Evolutionary conservation across 2,329 filamentous ascomycete genomes (phyloP).

Genomic region (Taxawa tesnikishii): DNA sequence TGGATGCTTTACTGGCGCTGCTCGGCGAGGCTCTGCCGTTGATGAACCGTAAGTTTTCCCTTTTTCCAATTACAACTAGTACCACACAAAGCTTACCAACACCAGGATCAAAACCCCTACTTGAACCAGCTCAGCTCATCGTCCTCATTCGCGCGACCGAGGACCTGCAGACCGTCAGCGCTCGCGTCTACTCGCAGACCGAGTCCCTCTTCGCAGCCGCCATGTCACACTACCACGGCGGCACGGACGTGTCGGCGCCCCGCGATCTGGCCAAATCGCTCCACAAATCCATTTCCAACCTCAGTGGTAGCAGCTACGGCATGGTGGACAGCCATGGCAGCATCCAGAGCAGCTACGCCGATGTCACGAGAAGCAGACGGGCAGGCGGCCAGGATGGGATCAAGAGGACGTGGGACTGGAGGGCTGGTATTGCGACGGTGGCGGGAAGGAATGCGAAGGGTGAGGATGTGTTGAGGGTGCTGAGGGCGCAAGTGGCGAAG

Average conservation of each 20-base stretch:
- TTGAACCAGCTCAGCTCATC: constrained; percentile 62
- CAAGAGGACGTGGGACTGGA: constrained; percentile 57
- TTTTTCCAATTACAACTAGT: constrained; percentile 11
- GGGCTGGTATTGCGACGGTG: constrained; percentile 34
- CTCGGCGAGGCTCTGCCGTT: constrained; percentile 76
- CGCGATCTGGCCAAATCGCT: constrained; percentile 16
- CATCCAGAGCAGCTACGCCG: constrained; percentile 24
- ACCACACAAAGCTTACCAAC: constrained; percentile 11
- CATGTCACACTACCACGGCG: constrained; percentile 52
- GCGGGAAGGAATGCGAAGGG: constrained; percentile 43
- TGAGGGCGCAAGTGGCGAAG: constrained; percentile 62
- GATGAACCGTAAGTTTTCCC: constrained; percentile 41
- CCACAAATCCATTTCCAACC: constrained; percentile 29
- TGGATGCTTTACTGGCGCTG: constrained; percentile 73
- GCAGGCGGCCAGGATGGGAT: constrained; percentile 13
- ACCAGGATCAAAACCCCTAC: constrained; percentile 40
- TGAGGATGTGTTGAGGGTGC: constrained; percentile 56
- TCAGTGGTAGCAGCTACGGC: constrained; percentile 47
- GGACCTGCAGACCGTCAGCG: constrained; percentile 64
- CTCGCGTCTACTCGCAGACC: constrained; percentile 59
- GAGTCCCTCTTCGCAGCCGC: constrained; percentile 70
- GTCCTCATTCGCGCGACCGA: constrained; percentile 65
- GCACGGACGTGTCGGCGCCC: constrained; percentile 7
- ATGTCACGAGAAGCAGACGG: constrained; percentile 11
- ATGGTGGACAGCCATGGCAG: constrained; percentile 60